Base-by-base conservation (phyloP, 352 stramenopile genomes). In the Globisporangium camurandrum region DNA sequence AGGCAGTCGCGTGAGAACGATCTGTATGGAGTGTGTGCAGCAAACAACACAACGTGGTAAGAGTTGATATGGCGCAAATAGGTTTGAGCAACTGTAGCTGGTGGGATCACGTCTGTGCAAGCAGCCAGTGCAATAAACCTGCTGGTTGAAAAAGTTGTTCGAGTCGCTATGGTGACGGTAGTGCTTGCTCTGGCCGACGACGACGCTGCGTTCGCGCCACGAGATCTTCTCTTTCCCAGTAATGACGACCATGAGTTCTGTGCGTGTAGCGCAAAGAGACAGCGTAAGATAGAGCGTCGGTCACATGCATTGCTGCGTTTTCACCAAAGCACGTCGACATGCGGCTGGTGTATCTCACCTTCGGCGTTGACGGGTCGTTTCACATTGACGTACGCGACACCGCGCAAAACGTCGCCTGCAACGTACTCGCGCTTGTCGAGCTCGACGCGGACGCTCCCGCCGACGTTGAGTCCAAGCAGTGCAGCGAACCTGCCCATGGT, bases 401-500 rank as follows among this genome's bases (percentile, higher is more conserved):
- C 38, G 38, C 38, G 38, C 38, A 43, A 20, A 22, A 43, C 24
- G 5, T 43, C 38, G 38, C 38, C 38, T 20, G 19, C 38, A 22
- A 27, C 5, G 38, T 26, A 22, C 5, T 43, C 38, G 16, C 17
- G 6, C 7, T 22, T 11, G 17, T 43, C 38, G 38, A 43, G n/a
- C 38, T 43, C 38, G 38, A 43, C n/a, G 19, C 38, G 38, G n/a
- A 43, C 38, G 38, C 38, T 43, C 5, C 38, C 38, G n/a, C 17
- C 27, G 38, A 43, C 38, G 19, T 43, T 43, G 4, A 43, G 2
- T 5, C n/a, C 17, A 7, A 22, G 17, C n/a, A 43, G 11, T 9
- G 24, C n/a, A 8, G 38, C 38, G 38, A 43, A 43, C n/a, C 38
- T 43, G 19, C 38, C 38, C 38, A 43, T 43, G n/a, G n/a, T n/a